Percentiles rank a stretch among this genome's conserved stretches.
These are phyloP conservation scores for Pseudophaeomoniella oleicola DNA, from an alignment of 2,329 filamentous ascomycete species.

Conservation along the genomic window DNA sequence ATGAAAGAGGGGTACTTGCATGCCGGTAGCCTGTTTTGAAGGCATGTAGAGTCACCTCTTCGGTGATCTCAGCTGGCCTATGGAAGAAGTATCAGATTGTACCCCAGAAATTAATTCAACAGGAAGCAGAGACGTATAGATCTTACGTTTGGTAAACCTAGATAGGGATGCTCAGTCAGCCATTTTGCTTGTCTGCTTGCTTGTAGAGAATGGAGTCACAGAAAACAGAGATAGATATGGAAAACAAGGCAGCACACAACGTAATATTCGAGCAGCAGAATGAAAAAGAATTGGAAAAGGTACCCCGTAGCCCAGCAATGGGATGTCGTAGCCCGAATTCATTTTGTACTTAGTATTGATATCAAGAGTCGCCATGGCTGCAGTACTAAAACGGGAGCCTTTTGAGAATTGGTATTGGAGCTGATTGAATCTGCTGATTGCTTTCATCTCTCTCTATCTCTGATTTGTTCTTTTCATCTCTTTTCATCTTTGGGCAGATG, in stretches of 20 bases:
- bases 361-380: slow-evolving; percentile 2
- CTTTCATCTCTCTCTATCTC: not conserved
- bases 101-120: not conserved
- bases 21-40: slow-evolving; percentile 43
- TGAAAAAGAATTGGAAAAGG: slow-evolving; percentile 6
- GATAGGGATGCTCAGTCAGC: slow-evolving; percentile 5
- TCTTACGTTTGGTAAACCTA: slow-evolving; percentile 6
- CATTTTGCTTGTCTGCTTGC: not conserved
- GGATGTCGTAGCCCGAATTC: slow-evolving; percentile 23
- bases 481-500: no score
- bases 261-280: not conserved
- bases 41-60: slow-evolving; percentile 42
- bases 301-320: slow-evolving; percentile 27
- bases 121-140: slow-evolving; percentile 21
- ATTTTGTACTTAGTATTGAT: slow-evolving; percentile 20
- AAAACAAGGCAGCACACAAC: not conserved
- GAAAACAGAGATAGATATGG: not conserved
- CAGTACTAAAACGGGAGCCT: not conserved
- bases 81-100: slow-evolving; percentile 1
- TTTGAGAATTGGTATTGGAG: not conserved
- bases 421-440: not conserved
- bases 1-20: slow-evolving; percentile 23
- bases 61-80: slow-evolving; percentile 41
- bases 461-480: no score
- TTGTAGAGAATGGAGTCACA: slow-evolving; percentile 1